Evolutionary conservation across 345 rosid genomes (phyloP), one percentile per base, ranked within the genome.

Genomic region (Citrus trifoliata): DNA sequence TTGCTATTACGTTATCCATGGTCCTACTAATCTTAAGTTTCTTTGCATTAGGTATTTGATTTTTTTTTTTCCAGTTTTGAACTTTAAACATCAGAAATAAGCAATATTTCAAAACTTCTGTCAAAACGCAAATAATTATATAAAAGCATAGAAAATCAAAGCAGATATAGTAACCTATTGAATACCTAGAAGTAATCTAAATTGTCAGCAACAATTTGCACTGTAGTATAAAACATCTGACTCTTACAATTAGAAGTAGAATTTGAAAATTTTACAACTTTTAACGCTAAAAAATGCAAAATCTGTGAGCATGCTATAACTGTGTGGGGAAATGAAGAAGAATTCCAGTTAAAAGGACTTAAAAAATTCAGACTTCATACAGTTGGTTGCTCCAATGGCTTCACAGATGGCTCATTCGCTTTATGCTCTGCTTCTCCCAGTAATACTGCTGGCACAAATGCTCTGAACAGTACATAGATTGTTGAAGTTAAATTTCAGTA

Each of bases 381-480:
- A 81, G 82, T 74, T 76, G 82, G 78, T 81, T 90, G 95, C 53
- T 94, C 98, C 84, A 87, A 93, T 56, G 81, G 79, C 88, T 90
- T 94, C 64, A 84, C 82, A 65, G 92, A 85, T 80, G 91, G 97
- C 74, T 95, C 99, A 78, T 53, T 95, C 71, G 70, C 88, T 87
- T 93, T 93, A 27, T 89, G 81, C 82, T 97, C 98, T 4, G 93
- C 88, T 86, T 97, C 99, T 78, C 95, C 99, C 85, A 97, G 84
- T 76, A 97, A 82, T 69, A 97, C 98, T 68, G 98, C 98, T 72
- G 99, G 99, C 86, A 94, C 98, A 87, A 97, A 97, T 86, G 98
- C 98, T 88, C 99, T 97, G 79, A 71, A 51, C 89, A 68, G 81
- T 76, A 83, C 67, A 82, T 67, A 69, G 32, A 86, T 33, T 56